Base-by-base conservation (phyloP, 1,284 basidiomycete genomes). In the Heterobasidion irregulare region DNA sequence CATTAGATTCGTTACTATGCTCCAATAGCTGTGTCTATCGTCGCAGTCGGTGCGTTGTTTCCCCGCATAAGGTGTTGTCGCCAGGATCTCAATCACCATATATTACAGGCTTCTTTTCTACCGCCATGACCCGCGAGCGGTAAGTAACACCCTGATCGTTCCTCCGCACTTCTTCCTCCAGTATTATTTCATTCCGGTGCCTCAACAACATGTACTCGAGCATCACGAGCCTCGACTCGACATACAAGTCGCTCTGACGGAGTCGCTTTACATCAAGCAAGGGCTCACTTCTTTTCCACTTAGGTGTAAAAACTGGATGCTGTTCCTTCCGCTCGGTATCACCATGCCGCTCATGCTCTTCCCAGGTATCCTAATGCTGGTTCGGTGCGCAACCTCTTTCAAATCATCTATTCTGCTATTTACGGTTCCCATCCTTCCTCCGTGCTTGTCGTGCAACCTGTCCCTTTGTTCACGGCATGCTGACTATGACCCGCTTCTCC, bases 301-400 rank as follows among this genome's bases (percentile, higher is more conserved):
- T 41, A 60, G 59, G 16, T 60, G 59, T 44, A 47, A 26, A 8
- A 52, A 54, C 34, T 60, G 59, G 59, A 60, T 60, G 48, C 36
- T 26, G 19, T 60, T 60, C 53, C 55, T 59, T 12, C 57, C 59
- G 16, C 47, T 61, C 26, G 60, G 59, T 16, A 36, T 61, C 36
- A 57, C 59, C 6, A 52, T 61, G 32, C 60, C 60, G 26, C 43
- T 61, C 6, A 58, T 52, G 26, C 12, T 61, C n/a, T 52, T 58
- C 33, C 57, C 60, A 15, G 60, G 60, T 19, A 53, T 60, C 2
- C 53, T 61, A n/a, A 61, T 61, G 60, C 50, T 61, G 47, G 52
- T 61, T 38, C 54, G 60, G 60, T 60, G 16, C 43, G 53, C 41
- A n/a, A 32, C n/a, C 33, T 15, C 12, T 15, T 2, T 26, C 38